Conservation (phyloP, 2,329 filamentous ascomycete genomes). For the Pseudogymnoascus sp. region DNA sequence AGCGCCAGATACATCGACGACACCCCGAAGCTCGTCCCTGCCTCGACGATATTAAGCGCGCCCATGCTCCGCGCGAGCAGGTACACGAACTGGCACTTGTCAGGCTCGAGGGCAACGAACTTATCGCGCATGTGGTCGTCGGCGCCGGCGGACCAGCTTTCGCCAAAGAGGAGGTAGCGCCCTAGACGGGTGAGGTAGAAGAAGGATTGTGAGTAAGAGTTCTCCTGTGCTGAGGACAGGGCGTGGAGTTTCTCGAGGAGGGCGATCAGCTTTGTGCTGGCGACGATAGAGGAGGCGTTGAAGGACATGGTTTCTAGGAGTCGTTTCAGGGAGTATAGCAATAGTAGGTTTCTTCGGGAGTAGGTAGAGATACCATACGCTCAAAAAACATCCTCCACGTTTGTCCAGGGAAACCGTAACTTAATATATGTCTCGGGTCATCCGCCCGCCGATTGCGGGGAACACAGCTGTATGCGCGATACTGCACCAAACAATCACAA, state of each 20-base stretch:
- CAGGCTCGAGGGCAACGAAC: slow-evolving; percentile 50
- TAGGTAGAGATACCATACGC: neutral
- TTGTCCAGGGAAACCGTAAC: neutral
- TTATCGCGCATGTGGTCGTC: slow-evolving; percentile 42
- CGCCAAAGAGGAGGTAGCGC: slow-evolving; percentile 17
- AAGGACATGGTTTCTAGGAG: slow-evolving; percentile 25
- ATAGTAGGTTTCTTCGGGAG: neutral
- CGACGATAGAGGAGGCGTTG: slow-evolving; percentile 14
- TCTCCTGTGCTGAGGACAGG: slow-evolving; percentile 28
- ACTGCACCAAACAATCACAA: neutral
- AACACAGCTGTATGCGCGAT: neutral
- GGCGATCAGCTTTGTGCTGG: neutral
- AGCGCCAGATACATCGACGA: slow-evolving; percentile 55
- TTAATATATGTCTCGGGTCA: neutral
- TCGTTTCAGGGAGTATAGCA: neutral
- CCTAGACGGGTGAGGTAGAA: slow-evolving; percentile 12
- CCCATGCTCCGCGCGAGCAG: slow-evolving; percentile 40
- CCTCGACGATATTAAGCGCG: slow-evolving; percentile 47
- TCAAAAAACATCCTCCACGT: neutral
- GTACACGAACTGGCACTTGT: slow-evolving; percentile 50
- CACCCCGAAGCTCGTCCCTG: slow-evolving; percentile 52
- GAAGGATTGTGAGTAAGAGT: slow-evolving; percentile 12
- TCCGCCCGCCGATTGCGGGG: neutral
- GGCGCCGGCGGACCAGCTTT: slow-evolving; percentile 19
- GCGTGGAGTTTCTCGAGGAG: slow-evolving; percentile 28